Conservation (phyloP, 768 basidiomycete genomes). For the Sistotremastrum suecicum region DNA sequence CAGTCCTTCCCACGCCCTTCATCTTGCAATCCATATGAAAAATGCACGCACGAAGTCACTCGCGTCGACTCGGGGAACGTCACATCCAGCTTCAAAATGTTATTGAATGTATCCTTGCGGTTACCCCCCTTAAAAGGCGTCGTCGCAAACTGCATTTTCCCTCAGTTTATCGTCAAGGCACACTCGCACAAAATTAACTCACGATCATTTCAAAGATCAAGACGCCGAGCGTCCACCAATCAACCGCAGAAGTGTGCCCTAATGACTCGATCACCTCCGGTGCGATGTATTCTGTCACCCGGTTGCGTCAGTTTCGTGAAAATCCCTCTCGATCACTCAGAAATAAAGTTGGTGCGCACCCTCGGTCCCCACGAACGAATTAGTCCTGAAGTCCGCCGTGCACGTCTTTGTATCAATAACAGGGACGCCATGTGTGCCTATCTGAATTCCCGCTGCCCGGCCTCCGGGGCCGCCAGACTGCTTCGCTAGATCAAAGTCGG, state of each 20-base stretch:
- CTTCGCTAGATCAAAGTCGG: slow-evolving; percentile 98
- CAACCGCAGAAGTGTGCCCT: slow-evolving; percentile 95
- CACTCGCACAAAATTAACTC: slow-evolving; percentile 27
- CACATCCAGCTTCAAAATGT: slow-evolving; percentile 80
- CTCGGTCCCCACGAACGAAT: slow-evolving; percentile 98
- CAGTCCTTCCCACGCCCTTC: not conserved
- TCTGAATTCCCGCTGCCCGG: slow-evolving; percentile 73
- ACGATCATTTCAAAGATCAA: slow-evolving; percentile 99
- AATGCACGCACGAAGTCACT: slow-evolving; percentile 47
- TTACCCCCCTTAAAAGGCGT: slow-evolving; percentile 97
- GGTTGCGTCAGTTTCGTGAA: slow-evolving; percentile 14
- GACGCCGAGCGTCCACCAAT: slow-evolving; percentile 99
- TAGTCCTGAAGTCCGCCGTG: slow-evolving; percentile 94
- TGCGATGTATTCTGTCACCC: slow-evolving; percentile 81
- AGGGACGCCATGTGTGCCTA: slow-evolving; percentile 83
- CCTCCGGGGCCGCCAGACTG: slow-evolving; percentile 79
- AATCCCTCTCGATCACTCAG: slow-evolving; percentile 8
- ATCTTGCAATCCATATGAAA: not conserved
- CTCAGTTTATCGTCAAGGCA: not conserved
- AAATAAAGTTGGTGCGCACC: slow-evolving; percentile 33
- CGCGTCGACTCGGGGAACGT: slow-evolving; percentile 77
- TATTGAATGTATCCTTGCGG: slow-evolving; percentile 91
- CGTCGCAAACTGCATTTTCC: slow-evolving; percentile 66
- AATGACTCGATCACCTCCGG: slow-evolving; percentile 95
- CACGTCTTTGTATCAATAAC: slow-evolving; percentile 95